phyloP scores from a whole-genome alignment of 2,329 filamentous ascomycete genomes.

The Dothideomycetes sp. region DNA sequence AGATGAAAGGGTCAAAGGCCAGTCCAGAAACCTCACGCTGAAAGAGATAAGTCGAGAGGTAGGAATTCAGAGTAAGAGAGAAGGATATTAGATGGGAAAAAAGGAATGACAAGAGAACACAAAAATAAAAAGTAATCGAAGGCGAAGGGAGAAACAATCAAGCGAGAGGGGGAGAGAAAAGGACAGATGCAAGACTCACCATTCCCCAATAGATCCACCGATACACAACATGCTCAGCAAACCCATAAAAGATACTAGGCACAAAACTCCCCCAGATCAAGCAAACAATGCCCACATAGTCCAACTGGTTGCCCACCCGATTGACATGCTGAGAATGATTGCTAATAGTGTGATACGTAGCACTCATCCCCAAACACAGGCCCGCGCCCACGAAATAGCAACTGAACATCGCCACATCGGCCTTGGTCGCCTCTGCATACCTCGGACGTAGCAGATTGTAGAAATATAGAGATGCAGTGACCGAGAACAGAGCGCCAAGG shows the following conservation, averaged over 20 bases:
- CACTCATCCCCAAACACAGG: slow-evolving; percentile 36
- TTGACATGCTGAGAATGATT: slow-evolving; percentile 75
- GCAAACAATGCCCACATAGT: slow-evolving; percentile 87
- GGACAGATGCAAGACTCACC: slow-evolving; percentile 35
- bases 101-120: too few relatives aligned
- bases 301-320: slow-evolving; percentile 80
- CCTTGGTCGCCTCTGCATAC: slow-evolving; percentile 49
- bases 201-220: slow-evolving; percentile 54
- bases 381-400: slow-evolving; percentile 64
- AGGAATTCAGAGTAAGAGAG: too few relatives aligned
- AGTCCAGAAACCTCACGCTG: too few relatives aligned
- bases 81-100: too few relatives aligned
- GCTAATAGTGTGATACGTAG: slow-evolving; percentile 71
- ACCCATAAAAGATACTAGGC: slow-evolving; percentile 78
- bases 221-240: slow-evolving; percentile 56
- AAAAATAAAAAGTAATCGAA: too few relatives aligned
- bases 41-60: too few relatives aligned
- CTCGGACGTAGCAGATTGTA: slow-evolving; percentile 50
- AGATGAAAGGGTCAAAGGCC: too few relatives aligned
- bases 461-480: slow-evolving; percentile 41
- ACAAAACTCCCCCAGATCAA: slow-evolving; percentile 88
- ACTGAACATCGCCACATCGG: slow-evolving; percentile 61
- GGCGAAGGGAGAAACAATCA: neutral
- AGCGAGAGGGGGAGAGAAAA: neutral
- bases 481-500: slow-evolving; percentile 52